These are phyloP conservation scores for Melanomma pulvis-pyrius DNA, from an alignment of 495 filamentous ascomycete species.

Conservation along the genomic window DNA sequence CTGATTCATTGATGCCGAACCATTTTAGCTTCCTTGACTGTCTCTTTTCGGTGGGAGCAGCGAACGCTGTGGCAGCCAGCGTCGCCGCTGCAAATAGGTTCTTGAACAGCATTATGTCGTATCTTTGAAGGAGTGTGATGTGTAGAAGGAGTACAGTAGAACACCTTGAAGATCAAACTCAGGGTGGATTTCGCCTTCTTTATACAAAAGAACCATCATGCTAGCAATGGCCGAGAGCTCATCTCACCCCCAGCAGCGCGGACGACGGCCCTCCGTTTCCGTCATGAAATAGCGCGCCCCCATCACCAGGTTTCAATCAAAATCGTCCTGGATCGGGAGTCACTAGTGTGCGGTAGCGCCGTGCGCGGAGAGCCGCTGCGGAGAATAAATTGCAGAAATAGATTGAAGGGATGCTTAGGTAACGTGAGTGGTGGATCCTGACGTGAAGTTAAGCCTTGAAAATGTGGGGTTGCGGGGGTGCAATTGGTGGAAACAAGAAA, in stretches of 20 bases:
- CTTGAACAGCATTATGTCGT: conserved; percentile 22
- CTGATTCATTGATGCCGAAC: conserved; percentile 37
- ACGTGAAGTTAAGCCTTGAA: not conserved
- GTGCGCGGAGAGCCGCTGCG: conserved; percentile 4
- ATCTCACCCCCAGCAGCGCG: conserved; percentile 14
- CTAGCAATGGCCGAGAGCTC: not conserved
- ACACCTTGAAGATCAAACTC: not conserved
- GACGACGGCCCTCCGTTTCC: conserved; percentile 10
- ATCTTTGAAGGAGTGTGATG: not conserved
- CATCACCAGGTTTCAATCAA: conserved; percentile 14
- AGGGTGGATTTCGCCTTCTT: not conserved
- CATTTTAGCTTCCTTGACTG: conserved; percentile 27
- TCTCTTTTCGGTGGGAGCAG: conserved; percentile 18
- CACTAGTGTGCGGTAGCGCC: conserved; percentile 6
- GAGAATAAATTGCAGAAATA: conserved; percentile 27
- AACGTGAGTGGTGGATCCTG: not conserved
- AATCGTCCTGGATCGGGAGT: not conserved
- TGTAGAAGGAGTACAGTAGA: conserved; percentile 1
- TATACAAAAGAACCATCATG: conserved; percentile 6
- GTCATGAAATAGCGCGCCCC: not conserved
- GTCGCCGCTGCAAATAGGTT: conserved; percentile 11
- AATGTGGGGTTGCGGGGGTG: conserved; percentile 10
- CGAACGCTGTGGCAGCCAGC: conserved; percentile 11
- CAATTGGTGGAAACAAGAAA: conserved; percentile 9
- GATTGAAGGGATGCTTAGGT: conserved; percentile 6